A percentile compares a stretch with the other conserved stretches of the same genome.
These are phyloP conservation scores for Emericellopsis cladophorae DNA, from an alignment of 2,329 filamentous ascomycete genomes.

Conservation along the genomic window DNA sequence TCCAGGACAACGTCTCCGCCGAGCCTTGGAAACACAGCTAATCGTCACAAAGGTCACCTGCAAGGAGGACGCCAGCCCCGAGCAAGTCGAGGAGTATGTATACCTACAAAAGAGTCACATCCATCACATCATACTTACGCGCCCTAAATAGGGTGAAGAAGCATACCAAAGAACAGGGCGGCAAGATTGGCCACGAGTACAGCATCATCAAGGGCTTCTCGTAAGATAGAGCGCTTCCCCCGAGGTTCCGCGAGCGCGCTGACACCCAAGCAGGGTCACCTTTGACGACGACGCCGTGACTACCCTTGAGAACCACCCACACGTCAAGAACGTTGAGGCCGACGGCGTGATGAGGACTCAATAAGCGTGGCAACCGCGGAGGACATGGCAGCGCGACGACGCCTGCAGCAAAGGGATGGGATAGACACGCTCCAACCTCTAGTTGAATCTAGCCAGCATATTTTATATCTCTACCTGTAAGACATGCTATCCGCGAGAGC, in stretches of 20 bases:
- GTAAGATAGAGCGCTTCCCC: conserved; percentile 38
- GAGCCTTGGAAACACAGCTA: conserved; percentile 2
- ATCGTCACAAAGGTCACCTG: conserved; percentile 54
- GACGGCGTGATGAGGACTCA: conserved; percentile 62
- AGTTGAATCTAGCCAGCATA: too few relatives aligned
- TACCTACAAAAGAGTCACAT: conserved; percentile 1
- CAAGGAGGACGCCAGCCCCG: conserved; percentile 54
- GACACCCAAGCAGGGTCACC: conserved; percentile 43
- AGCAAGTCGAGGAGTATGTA: conserved; percentile 55
- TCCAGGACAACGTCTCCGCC: not conserved
- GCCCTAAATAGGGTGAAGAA: conserved; percentile 55
- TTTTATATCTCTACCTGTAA: too few relatives aligned
- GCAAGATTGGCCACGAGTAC: conserved; percentile 75
- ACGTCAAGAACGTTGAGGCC: conserved; percentile 62
- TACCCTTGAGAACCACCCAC: conserved; percentile 54
- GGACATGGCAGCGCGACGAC: too few relatives aligned
- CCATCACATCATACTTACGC: too few relatives aligned
- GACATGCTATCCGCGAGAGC: too few relatives aligned
- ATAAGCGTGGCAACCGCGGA: conserved; percentile 28
- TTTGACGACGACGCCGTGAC: conserved; percentile 55
- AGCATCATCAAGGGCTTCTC: conserved; percentile 84
- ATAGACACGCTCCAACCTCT: too few relatives aligned
- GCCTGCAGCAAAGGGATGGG: too few relatives aligned
- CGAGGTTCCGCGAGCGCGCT: too few relatives aligned
- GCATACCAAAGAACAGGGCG: conserved; percentile 60